phyloP scores from a whole-genome alignment of 345 rosid genomes.

The Balakata baccata region DNA sequence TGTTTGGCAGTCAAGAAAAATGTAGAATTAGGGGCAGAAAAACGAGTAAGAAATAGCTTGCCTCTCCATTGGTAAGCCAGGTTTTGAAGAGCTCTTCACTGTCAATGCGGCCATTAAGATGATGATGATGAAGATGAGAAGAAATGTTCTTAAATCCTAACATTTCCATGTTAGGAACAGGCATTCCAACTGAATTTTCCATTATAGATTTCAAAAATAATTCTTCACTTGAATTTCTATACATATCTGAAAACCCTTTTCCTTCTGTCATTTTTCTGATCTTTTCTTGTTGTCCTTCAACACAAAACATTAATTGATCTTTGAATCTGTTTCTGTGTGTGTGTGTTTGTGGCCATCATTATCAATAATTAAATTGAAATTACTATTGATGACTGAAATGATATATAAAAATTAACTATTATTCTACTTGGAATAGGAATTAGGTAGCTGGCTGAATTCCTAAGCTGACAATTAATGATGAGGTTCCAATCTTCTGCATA shows the following conservation, averaged over 20 bases:
- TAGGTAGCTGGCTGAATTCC: too few species aligned
- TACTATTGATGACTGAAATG: too few species aligned
- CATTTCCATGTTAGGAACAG: constrained; percentile 54
- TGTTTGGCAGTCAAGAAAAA: too few species aligned
- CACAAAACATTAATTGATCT: too few species aligned
- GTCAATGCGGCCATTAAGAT: constrained; percentile 48
- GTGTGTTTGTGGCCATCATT: too few species aligned
- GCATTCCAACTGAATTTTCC: constrained; percentile 57
- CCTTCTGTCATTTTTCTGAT: constrained; percentile 40
- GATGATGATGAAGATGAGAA: constrained; percentile 22
- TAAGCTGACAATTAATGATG: too few species aligned
- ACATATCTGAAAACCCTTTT: constrained; percentile 44
- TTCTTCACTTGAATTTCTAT: constrained; percentile 64
- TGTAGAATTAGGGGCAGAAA: background rate
- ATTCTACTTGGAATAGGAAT: too few species aligned
- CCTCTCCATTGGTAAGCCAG: constrained; percentile 81
- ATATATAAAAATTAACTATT: too few species aligned
- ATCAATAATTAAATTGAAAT: too few species aligned
- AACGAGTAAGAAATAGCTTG: constrained; percentile 25
- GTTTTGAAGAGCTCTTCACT: constrained; percentile 76
- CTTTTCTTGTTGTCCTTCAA: constrained; percentile 8
- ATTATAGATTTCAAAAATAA: constrained; percentile 56
- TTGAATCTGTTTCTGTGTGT: too few species aligned
- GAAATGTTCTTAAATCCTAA: constrained; percentile 54
- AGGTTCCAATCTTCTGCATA: too few species aligned